These are phyloP conservation scores for Ophiostoma montium DNA, from an alignment of 2,329 filamentous ascomycete genomes.

Conservation along the genomic window DNA sequence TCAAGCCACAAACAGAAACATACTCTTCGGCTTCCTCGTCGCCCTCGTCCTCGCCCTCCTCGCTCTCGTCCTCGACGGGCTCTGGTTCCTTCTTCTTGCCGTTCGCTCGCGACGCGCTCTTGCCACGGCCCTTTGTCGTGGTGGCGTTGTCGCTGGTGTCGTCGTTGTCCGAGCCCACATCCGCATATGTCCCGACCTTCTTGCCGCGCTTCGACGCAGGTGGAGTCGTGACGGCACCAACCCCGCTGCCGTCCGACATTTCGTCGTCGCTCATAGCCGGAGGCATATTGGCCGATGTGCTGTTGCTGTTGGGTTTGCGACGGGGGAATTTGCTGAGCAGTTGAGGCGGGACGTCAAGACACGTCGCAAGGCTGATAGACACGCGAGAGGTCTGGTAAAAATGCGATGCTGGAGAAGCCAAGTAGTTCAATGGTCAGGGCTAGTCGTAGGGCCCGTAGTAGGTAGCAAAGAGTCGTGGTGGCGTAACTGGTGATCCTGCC, in stretches of 20 bases:
- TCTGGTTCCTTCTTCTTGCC: too few species aligned
- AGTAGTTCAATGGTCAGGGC: too few species aligned
- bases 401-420: too few species aligned
- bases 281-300: neutral
- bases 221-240: constrained; percentile 14
- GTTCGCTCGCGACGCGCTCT: neutral
- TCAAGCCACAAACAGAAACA: neutral
- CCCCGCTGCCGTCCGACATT: constrained; percentile 20
- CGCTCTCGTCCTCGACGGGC: constrained; percentile 14
- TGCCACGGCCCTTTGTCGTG: constrained; percentile 7
- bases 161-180: constrained; percentile 14
- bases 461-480: too few species aligned
- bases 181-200: constrained; percentile 22
- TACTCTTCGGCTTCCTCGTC: constrained; percentile 19
- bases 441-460: too few species aligned
- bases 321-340: too few species aligned
- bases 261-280: constrained; percentile 30
- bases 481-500: too few species aligned
- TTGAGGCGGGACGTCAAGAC: too few species aligned
- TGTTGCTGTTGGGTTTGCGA: neutral
- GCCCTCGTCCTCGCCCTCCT: constrained; percentile 20
- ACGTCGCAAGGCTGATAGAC: too few species aligned
- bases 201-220: constrained; percentile 13
- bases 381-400: too few species aligned
- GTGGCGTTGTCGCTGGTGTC: constrained; percentile 15